Base-by-base conservation (phyloP, 306 rosid genomes). In the Ceratonia siliqua region DNA sequence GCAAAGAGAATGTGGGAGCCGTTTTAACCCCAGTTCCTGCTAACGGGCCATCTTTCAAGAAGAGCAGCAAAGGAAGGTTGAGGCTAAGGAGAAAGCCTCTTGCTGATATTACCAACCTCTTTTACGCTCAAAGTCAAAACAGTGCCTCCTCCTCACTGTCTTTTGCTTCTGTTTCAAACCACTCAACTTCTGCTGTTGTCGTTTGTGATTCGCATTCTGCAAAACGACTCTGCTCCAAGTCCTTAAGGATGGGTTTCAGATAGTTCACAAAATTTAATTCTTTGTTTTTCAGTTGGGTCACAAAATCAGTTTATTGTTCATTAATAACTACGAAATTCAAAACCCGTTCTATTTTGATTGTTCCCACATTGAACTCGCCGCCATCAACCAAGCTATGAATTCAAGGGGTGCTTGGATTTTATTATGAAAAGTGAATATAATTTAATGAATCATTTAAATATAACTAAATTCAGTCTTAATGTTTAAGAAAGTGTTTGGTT, bases 11-110 rank as follows among this genome's bases (percentile, higher is more conserved):
- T 32, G 2, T 59, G 8, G 8, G 46, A 9, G 64, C 76, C 7
- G 6, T 50, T 10, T 42, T 67, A 5, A 15, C 63, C 32, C 64
- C 64, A 55, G 15, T 42, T 41, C 68, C 68, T 49, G 32, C 56
- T 14, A 74, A 14, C n/a, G 21, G 21, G 22, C 77, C 15, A 14
- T 55, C 68, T 54, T 17, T 62, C 49, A 76, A 75, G 73, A 68
- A 75, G 12, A 17, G 20, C 17, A 24, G 24, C 18, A 38, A 13
- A n/a, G 56, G 56, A 21, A 69, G 67, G n/a, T n/a, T n/a, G 18
- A 63, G 65, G 66, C 8, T 39, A 14, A 65, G 9, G 56, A 75
- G 85, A 38, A 77, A 28, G 64, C 82, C 85, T 61, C 78, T 81
- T 22, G 75, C 72, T 35, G 85, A 81, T 43, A 71, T 81, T 57